Conservation (phyloP, 2,329 filamentous ascomycete genomes). For the Ophiostoma piceae region DNA sequence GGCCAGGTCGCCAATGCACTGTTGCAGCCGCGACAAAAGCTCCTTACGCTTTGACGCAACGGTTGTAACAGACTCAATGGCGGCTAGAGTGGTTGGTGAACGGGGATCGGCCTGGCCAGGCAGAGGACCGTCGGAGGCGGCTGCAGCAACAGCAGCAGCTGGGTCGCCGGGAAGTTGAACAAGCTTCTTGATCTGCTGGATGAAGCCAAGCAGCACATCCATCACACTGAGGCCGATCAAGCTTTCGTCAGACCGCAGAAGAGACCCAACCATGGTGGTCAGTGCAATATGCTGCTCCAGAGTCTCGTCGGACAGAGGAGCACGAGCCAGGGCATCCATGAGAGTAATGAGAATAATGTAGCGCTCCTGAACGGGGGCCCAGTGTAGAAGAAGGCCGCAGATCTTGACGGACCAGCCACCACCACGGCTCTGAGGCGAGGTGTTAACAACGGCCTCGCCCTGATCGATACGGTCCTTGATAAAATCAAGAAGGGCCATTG, state of each 20-base stretch:
- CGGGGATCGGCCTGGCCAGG: constrained; percentile 32
- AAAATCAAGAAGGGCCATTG: constrained; percentile 67
- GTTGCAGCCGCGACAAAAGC: constrained; percentile 66
- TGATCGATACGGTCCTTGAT: constrained; percentile 56
- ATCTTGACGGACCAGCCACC: constrained; percentile 77
- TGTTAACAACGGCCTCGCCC: constrained; percentile 49
- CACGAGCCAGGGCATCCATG: constrained; percentile 68
- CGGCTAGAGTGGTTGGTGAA: constrained; percentile 29
- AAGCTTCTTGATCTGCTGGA: constrained; percentile 75
- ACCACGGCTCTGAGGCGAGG: constrained; percentile 37
- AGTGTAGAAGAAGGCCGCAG: constrained; percentile 72
- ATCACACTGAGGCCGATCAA: constrained; percentile 94
- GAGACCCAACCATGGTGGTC: constrained; percentile 70
- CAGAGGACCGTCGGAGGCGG: constrained; percentile 19
- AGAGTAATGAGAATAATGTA: constrained; percentile 82
- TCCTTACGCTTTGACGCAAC: constrained; percentile 50
- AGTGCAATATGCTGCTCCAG: constrained; percentile 70
- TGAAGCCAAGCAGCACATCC: constrained; percentile 80
- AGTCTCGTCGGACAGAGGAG: constrained; percentile 63
- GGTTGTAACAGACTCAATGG: constrained; percentile 36
- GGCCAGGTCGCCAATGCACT: constrained; percentile 82
- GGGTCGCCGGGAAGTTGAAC: constrained; percentile 56
- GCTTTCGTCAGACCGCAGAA: constrained; percentile 84
- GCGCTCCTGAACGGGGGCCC: constrained; percentile 90
- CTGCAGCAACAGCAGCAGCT: constrained; percentile 25